Conservation (phyloP, 139 green algal species). For the Coelastrella sp. region DNA sequence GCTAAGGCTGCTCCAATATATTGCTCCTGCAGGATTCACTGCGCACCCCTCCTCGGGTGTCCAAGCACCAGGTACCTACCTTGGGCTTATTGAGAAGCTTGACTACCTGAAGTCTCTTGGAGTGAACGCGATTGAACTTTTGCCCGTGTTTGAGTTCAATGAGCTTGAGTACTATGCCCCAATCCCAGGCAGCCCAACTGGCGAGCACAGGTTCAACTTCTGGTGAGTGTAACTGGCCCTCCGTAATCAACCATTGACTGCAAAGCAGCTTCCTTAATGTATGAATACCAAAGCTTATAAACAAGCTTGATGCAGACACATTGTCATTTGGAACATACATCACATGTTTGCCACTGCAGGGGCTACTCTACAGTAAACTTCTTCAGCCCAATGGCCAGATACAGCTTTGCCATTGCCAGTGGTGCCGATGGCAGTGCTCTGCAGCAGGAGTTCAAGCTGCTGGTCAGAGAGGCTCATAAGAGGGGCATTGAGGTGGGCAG, state of each 20-base stretch:
- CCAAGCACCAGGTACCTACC: conserved; percentile 84
- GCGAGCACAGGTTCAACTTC: conserved; percentile 89
- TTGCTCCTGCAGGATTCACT: conserved; percentile 96
- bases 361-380: conserved; percentile 75
- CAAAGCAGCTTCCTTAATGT: not conserved
- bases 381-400: conserved; percentile 95
- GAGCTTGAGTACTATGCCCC: conserved; percentile 96
- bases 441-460: conserved; percentile 93
- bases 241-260: not conserved
- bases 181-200: conserved; percentile 63
- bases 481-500: conserved; percentile 89
- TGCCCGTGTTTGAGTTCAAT: conserved; percentile 95
- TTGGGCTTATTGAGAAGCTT: conserved; percentile 87
- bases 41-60: conserved; percentile 71
- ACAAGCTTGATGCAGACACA: too few relatives aligned
- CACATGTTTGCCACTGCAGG: not conserved
- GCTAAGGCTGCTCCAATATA: too few relatives aligned
- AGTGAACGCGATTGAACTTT: conserved; percentile 96
- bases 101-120: conserved; percentile 94
- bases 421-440: conserved; percentile 58
- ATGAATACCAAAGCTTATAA: too few relatives aligned
- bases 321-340: too few relatives aligned
- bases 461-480: conserved; percentile 93
- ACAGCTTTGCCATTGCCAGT: conserved; percentile 53
- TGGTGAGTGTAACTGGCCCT: conserved; percentile 81